These are phyloP conservation scores for Xylariaceae sp. DNA, from an alignment of 2,329 filamentous ascomycete genomes.

Conservation along the genomic window DNA sequence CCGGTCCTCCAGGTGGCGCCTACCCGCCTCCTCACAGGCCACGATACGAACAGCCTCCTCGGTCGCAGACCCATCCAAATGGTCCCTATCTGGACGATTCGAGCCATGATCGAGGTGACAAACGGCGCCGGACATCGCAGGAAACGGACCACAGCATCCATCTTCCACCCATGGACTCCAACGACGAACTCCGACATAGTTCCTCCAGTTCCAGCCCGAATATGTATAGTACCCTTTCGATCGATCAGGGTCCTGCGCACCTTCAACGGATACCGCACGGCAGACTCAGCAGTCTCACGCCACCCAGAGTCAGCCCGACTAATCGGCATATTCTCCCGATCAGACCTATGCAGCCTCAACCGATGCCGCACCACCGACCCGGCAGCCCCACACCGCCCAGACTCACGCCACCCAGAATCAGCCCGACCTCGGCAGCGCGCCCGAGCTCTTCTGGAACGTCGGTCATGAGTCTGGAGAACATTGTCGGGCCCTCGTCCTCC, in stretches of 20 bases:
- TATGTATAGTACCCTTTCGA: too few relatives aligned
- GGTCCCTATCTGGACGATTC: slow-evolving; percentile 35
- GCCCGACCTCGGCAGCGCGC: slow-evolving; percentile 27
- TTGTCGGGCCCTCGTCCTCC: slow-evolving; percentile 39
- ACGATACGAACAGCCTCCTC: slow-evolving; percentile 30
- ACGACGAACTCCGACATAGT: slow-evolving; percentile 46
- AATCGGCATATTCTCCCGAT: too few relatives aligned
- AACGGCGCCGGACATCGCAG: slow-evolving; percentile 34
- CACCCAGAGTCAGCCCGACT: too few relatives aligned
- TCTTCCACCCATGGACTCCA: slow-evolving; percentile 38
- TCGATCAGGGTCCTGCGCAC: too few relatives aligned
- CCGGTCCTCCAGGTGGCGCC: neutral
- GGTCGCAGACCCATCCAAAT: slow-evolving; percentile 33
- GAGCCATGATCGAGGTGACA: slow-evolving; percentile 28
- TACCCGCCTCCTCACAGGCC: slow-evolving; percentile 14
- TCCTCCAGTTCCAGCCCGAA: too few relatives aligned
- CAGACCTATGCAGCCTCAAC: slow-evolving; percentile 25
- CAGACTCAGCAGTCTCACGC: too few relatives aligned
- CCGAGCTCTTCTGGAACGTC: slow-evolving; percentile 37
- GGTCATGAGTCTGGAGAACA: slow-evolving; percentile 49
- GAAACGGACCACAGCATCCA: slow-evolving; percentile 36
- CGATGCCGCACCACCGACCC: slow-evolving; percentile 26
- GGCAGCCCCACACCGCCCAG: slow-evolving; percentile 34
- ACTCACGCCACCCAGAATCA: too few relatives aligned
- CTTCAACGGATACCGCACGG: too few relatives aligned